Percentiles rank a stretch among this genome's conserved stretches.
These are phyloP conservation scores for Hygrophila difformis DNA, from an alignment of 257 asterid species.

Conservation along the genomic window DNA sequence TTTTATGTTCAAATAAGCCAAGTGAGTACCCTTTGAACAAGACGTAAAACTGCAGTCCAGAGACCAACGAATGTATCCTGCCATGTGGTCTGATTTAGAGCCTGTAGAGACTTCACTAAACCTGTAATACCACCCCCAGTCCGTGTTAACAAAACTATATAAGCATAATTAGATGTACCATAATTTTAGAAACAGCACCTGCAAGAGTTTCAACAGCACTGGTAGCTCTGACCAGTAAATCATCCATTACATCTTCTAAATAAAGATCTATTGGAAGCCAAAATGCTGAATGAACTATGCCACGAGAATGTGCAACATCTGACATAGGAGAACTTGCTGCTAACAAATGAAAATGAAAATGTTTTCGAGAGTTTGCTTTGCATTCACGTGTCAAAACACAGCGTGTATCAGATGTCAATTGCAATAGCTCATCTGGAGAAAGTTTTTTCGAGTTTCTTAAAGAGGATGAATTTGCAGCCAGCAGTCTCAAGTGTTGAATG, in stretches of 20 bases:
- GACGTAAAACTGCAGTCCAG: conserved; percentile 90
- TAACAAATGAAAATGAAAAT: conserved; percentile 62
- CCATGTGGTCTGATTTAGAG: conserved; percentile 80
- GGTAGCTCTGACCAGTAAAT: conserved; percentile 66
- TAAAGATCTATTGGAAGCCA: conserved; percentile 95
- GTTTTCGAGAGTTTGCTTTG: conserved; percentile 58
- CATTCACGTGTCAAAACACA: conserved; percentile 52
- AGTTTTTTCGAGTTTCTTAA: conserved; percentile 64
- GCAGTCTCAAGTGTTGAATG: conserved; percentile 57
- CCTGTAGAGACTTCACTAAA: conserved; percentile 82
- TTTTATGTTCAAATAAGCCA: conserved; percentile 7
- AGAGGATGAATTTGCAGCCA: conserved; percentile 60
- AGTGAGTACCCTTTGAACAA: conserved; percentile 73
- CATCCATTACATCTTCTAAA: conserved; percentile 86
- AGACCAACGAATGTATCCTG: conserved; percentile 90
- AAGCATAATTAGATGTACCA: conserved; percentile 14
- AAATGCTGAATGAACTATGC: conserved; percentile 51
- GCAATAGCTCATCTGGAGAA: conserved; percentile 76
- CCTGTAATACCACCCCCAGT: conserved; percentile 40
- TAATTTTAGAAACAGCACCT: conserved; percentile 27
- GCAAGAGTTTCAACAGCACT: conserved; percentile 82
- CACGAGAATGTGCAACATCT: conserved; percentile 49
- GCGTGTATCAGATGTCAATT: conserved; percentile 58
- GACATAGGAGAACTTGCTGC: conserved; percentile 49
- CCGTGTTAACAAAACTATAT: conserved; percentile 11